Evolutionary conservation across 805 yeast species (phyloP), one percentile per base, ranked within the genome.

Genomic region (Metschnikowia drakensbergensis): DNA sequence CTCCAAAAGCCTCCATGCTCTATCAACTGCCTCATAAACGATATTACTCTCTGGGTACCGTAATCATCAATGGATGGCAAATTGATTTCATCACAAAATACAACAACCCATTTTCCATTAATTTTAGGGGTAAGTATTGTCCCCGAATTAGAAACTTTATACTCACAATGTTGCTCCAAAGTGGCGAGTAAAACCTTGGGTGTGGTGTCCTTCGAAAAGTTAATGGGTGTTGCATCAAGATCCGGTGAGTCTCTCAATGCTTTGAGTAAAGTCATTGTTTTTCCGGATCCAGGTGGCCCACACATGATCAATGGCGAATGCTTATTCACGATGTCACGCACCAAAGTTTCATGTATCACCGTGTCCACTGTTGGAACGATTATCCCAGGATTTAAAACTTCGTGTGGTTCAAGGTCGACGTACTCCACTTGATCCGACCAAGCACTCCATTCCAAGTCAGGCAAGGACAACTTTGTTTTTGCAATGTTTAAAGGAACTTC

Each of bases 241-340:
- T 76, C 72, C 0, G 83, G 75, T 0, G 85, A 74, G 46, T 71
- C 72, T 39, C 87, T 69, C 36, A 92, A 61, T 0, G 89, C 83
- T 41, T 84, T 80, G 54, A 88, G 75, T 17, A 92, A 66, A 0
- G 91, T 82, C 98, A 92, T 91, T 0, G 98, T 91, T 62, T 92
- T 92, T 49, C 98, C 98, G 0, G 97, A 86, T 3, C 98, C 98
- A 0, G 98, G 97, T 0, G 98, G 98, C 2, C 98, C 98, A 66
- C 96, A 89, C 23, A 92, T 71, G 27, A 92, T 71, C 13, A 88
- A 62, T 0, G 95, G 81, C 35, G 68, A 68, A 46, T 78, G 83
- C 39, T 79, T 79, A 31, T 72, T 70, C 33, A 91, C 58, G 2
- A 86, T 63, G 0, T 82, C 69, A 47, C 75, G 77, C 1, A 92